phyloP scores from a whole-genome alignment of 2,329 filamentous ascomycete genomes.

The Talaromyces albobiverticillius region DNA sequence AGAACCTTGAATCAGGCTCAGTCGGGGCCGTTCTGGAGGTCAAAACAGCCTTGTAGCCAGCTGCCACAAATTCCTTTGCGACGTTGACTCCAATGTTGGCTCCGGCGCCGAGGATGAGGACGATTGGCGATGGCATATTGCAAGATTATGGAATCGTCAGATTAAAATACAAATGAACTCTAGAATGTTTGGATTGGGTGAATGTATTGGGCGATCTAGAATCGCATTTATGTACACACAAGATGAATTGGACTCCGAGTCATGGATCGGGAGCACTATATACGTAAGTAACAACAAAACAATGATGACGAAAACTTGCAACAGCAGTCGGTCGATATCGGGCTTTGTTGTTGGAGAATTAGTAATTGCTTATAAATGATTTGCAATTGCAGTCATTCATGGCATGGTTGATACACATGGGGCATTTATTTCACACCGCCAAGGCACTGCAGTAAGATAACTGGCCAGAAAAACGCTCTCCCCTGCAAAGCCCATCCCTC shows the following conservation, averaged over 20 bases:
- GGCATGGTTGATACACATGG: too few species aligned
- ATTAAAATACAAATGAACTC: not conserved
- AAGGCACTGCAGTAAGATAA: too few species aligned
- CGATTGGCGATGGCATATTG: not conserved
- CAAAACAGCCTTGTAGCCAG: not conserved
- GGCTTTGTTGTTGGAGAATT: too few species aligned
- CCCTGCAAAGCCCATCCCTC: too few species aligned
- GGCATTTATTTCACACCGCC: too few species aligned
- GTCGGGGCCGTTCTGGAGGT: not conserved
- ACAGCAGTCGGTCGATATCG: not conserved
- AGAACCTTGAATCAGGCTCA: not conserved
- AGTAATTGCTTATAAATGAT: too few species aligned
- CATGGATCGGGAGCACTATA: not conserved
- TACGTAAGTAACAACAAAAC: not conserved
- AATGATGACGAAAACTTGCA: not conserved
- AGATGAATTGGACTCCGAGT: not conserved
- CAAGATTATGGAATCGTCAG: not conserved
- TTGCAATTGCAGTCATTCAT: too few species aligned
- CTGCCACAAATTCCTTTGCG: not conserved
- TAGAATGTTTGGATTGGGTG: not conserved
- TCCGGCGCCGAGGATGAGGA: not conserved
- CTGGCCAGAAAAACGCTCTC: too few species aligned
- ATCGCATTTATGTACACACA: not conserved
- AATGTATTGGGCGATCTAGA: not conserved
- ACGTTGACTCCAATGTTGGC: not conserved